These are phyloP conservation scores for Galerina marginata DNA, from an alignment of 768 basidiomycete genomes.

Conservation along the genomic window DNA sequence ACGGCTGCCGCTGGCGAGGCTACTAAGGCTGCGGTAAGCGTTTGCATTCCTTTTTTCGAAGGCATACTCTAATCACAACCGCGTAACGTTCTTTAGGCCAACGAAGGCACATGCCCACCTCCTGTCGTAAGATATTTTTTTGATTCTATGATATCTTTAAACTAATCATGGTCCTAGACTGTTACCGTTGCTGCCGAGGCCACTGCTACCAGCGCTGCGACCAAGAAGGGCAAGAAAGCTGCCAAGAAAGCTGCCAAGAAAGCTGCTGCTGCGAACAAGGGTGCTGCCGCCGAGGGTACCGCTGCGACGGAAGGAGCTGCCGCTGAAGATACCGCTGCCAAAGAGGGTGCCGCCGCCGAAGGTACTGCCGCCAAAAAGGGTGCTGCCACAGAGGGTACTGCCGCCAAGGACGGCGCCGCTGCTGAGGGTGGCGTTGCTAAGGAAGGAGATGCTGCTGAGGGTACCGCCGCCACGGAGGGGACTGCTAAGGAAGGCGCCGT, in stretches of 20 bases:
- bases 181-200: constrained; percentile 1
- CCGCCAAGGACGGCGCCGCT: not conserved
- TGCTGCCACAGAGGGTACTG: too few species aligned
- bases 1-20: not conserved
- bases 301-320: not conserved
- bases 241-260: not conserved
- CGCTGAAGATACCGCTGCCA: not conserved
- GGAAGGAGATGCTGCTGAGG: not conserved
- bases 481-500: too few species aligned
- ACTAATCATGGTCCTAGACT: not conserved
- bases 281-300: not conserved
- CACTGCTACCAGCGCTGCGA: constrained; percentile 3
- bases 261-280: not conserved
- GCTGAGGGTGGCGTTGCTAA: not conserved
- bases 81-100: not conserved
- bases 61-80: too few species aligned
- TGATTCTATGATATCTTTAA: not conserved
- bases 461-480: not conserved
- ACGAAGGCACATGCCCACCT: not conserved
- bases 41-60: too few species aligned
- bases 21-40: not conserved
- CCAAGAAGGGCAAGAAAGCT: not conserved
- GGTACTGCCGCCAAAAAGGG: not conserved
- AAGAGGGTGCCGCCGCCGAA: not conserved
- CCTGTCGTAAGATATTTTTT: not conserved